Evolutionary conservation across 495 filamentous ascomycete genomes (phyloP), one percentile per base, ranked within the genome.

Genomic region (Penicillium nucicola): DNA sequence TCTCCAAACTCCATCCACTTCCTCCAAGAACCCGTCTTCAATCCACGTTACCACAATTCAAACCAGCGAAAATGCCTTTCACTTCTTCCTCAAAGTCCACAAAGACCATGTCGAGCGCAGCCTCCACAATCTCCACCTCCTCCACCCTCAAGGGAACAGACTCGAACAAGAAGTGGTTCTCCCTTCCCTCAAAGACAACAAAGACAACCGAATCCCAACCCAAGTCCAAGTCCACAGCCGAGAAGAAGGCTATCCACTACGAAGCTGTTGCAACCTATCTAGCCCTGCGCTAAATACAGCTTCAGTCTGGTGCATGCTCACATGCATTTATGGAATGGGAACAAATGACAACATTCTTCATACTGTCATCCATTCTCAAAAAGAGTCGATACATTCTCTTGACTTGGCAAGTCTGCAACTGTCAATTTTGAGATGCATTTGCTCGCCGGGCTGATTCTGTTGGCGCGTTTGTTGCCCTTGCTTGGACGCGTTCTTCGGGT

Each of bases 241-340:
- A 53, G 33, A 34, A 57, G 35, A 50, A 60, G 42, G 55, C 56
- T 5, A 8, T 66, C 4, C 68, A 68, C 45, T 50, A 68, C 13
- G 60, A 68, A 31, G 68, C 68, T 34, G 23, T 69, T 23, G 62
- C 60, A n/a, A 62, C 39, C 36, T 70, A 70, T 46, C 42, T 69
- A 39, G 53, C 53, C 32, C 19, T 58, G 38, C 67, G 67, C 23
- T 70, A 47, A 22, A 22, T 5, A 22, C 2, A 54, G 19, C 23
- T 33, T 7, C 15, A 1, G 19, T 1, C 10, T 33, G 14, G 10
- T 12, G 40, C 40, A 25, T 42, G 39, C 0, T 28, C 17, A 3
- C 36, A 22, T 22, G 20, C 20, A 22, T n/a, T n/a, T n/a, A n/a
- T n/a, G 5, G 20, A 5, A 22, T 22, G 20, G 5, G 20, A 22